A percentile compares a stretch with the other conserved stretches of the same genome.
These are phyloP conservation scores for Phyllosticta citrichinensis DNA, from an alignment of 2,329 filamentous ascomycete genomes.

Conservation along the genomic window DNA sequence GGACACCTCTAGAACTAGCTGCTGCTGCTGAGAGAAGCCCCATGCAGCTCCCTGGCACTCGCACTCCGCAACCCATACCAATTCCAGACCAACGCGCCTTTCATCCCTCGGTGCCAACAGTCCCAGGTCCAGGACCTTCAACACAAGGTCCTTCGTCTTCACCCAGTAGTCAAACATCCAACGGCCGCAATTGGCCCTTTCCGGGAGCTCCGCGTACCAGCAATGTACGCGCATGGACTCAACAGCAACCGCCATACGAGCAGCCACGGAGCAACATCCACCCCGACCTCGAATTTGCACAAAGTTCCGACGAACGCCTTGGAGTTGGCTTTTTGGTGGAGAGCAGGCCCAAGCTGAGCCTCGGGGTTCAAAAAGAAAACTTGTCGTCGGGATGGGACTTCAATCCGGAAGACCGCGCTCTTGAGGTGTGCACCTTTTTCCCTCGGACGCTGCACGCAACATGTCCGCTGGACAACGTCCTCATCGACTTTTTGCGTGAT, in stretches of 20 bases:
- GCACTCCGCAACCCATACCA: conserved; percentile 11
- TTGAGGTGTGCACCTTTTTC: conserved; percentile 25
- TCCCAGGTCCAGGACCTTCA: conserved; percentile 1
- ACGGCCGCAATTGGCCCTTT: conserved; percentile 22
- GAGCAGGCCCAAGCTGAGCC: conserved; percentile 26
- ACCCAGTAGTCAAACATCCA: conserved; percentile 17
- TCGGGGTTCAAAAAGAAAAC: conserved; percentile 2
- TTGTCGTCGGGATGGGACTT: conserved; percentile 19
- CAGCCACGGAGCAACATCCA: conserved; percentile 20
- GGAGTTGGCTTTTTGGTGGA: conserved; percentile 66
- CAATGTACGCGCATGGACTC: conserved; percentile 25
- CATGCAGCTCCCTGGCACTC: conserved; percentile 25
- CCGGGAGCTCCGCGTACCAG: conserved; percentile 22
- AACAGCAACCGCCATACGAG: conserved; percentile 32
- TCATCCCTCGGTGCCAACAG: conserved; percentile 16
- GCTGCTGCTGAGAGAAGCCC: conserved; percentile 37
- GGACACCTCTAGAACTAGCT: conserved; percentile 31
- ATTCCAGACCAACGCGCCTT: conserved; percentile 8
- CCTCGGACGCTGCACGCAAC: conserved; percentile 54
- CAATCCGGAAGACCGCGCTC: conserved; percentile 13
- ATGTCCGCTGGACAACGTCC: conserved; percentile 67
- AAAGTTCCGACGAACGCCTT: conserved; percentile 47
- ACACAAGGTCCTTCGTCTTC: conserved; percentile 14
- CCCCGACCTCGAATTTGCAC: conserved; percentile 8
- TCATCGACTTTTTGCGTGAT: conserved; percentile 68